Base-by-base conservation (phyloP, 2,329 filamentous ascomycete genomes). In the Aspergillus bombycis region DNA sequence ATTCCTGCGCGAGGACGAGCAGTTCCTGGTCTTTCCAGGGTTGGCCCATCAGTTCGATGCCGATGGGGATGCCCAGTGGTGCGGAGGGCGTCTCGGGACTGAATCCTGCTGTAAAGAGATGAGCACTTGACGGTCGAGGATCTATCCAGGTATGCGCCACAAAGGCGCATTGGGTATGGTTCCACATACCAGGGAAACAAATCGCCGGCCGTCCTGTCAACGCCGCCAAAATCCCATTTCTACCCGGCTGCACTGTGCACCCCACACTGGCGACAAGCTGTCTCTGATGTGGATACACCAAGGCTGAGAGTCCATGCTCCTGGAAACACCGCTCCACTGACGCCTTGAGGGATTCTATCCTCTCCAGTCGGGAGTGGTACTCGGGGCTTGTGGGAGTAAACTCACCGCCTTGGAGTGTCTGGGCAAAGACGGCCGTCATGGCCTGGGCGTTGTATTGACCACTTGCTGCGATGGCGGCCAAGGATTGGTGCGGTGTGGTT, bases 271-370 rank as follows among this genome's bases (percentile, higher is more conserved):
- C 86, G 7, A 88, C 86, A 1, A 90, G 81, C 60, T 88, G 88
- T 70, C 83, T 84, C 69, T 90, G 88, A 71, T 90, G 84, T 0
- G 88, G 88, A 73, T 90, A 90, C 68, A 89, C 83, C 41, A 90
- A 68, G 0, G 84, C 87, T 70, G 88, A 84, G 16, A 90, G 78
- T 0, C 74, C 64, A 65, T 86, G 77, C 0, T 70, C 62, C 0
- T 75, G 71, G 63, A 90, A 88, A 0, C 85, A 86, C 3, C 74
- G 65, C n/a, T 79, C 75, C 2, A 90, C 75, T 0, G 81, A 76
- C 1, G 79, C 71, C 4, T 83, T 87, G 16, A 91, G 80, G 57
- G 83, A 78, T 8, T 77, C 75, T 62, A 90, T 88, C 1, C 78
- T 80, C 5, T 76, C 67, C 58, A 84, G 79, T 12, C 81, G 77